Percentiles rank a stretch among this genome's conserved stretches.
phyloP scores from a whole-genome alignment of 164 flowering plant genomes.

The Berberis vulgaris region DNA sequence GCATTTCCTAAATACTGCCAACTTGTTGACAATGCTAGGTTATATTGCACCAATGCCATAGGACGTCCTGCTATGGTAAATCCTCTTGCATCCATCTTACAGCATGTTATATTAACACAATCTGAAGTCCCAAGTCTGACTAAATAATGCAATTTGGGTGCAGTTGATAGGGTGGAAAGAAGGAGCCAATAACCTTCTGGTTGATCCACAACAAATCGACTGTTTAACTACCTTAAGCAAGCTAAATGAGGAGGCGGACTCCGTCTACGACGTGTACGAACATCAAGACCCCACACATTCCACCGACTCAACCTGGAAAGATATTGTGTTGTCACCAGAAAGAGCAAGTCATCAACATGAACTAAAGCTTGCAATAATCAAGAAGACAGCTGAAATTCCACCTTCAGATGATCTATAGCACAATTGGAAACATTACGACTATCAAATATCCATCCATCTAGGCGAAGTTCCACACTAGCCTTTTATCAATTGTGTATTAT shows the following conservation, averaged over 20 bases:
- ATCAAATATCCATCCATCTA: no score
- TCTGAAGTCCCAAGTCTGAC: background rate
- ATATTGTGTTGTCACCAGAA: conserved; percentile 38
- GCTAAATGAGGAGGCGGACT: conserved; percentile 65
- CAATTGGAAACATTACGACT: background rate
- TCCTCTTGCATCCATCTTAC: background rate
- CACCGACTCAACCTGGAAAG: conserved; percentile 58
- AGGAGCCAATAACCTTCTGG: conserved; percentile 44
- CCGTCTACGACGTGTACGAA: conserved; percentile 52
- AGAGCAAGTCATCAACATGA: conserved; percentile 40
- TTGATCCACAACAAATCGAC: conserved; percentile 63
- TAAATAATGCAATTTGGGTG: conserved; percentile 2
- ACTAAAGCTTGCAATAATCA: conserved; percentile 36
- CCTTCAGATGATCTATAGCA: background rate
- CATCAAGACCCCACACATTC: conserved; percentile 14
- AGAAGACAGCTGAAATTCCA: conserved; percentile 28
- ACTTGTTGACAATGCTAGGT: conserved; percentile 81
- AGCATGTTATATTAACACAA: background rate
- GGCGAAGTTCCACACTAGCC: no score
- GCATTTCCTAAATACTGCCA: conserved; percentile 63
- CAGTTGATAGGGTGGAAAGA: conserved; percentile 87
- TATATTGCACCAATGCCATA: conserved; percentile 59
- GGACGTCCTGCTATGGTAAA: conserved; percentile 65
- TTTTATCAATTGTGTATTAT: no score
- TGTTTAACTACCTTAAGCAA: conserved; percentile 36